Conservation (phyloP, 495 filamentous ascomycete species). For the Aspergillus wentii region DNA sequence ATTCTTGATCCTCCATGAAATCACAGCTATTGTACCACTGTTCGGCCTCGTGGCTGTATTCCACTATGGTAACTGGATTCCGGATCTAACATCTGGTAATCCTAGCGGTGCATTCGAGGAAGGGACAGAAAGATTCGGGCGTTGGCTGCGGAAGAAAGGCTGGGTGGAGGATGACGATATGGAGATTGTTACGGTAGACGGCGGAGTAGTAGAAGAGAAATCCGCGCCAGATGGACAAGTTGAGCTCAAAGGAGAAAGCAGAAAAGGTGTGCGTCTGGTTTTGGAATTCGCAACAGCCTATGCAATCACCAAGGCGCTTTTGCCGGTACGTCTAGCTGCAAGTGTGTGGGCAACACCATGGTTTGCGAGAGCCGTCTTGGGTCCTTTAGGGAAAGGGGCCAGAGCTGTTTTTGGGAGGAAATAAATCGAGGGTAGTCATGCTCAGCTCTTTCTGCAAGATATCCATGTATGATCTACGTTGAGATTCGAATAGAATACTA, state of each 20-base stretch:
- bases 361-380: slow-evolving; percentile 71
- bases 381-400: slow-evolving; percentile 34
- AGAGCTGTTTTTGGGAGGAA: slow-evolving; percentile 34
- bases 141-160: slow-evolving; percentile 55
- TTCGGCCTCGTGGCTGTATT: slow-evolving; percentile 70
- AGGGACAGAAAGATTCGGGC: slow-evolving; percentile 51
- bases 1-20: slow-evolving; percentile 86
- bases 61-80: slow-evolving; percentile 68
- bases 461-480: no score
- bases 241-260: slow-evolving; percentile 3
- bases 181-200: slow-evolving; percentile 21
- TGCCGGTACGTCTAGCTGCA: slow-evolving; percentile 67
- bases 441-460: no score
- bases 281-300: slow-evolving; percentile 80
- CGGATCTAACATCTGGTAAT: slow-evolving; percentile 43
- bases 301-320: slow-evolving; percentile 76
- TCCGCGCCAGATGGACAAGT: no score
- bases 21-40: slow-evolving; percentile 80
- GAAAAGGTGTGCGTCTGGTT: slow-evolving; percentile 48
- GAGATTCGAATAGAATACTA: no score
- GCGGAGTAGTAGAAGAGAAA: slow-evolving; percentile 7
- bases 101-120: slow-evolving; percentile 41
- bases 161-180: slow-evolving; percentile 52
- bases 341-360: slow-evolving; percentile 91
- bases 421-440: slow-evolving; percentile 1